Evolutionary conservation across 208 protist species (phyloP).

Genomic region (Trypanosoma scelopori): DNA sequence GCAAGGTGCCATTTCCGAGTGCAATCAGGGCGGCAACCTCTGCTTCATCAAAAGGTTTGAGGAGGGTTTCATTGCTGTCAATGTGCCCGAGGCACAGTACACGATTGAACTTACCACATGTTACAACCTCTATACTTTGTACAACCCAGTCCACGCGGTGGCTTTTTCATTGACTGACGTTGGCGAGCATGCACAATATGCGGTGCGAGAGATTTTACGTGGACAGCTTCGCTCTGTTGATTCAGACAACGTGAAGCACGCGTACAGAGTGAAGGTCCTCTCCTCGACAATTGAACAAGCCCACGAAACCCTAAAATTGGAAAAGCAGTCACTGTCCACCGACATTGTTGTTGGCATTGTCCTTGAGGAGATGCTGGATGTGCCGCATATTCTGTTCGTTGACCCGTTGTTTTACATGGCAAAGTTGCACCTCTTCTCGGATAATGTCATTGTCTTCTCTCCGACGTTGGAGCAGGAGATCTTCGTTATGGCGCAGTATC

Average conservation of each 20-base stretch:
- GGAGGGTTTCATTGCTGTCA: neutral
- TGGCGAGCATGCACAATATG: neutral
- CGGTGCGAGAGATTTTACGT: neutral
- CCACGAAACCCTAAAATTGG: neutral
- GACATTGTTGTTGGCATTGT: conserved; percentile 14
- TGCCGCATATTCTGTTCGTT: conserved; percentile 23
- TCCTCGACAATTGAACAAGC: neutral
- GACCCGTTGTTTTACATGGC: conserved; percentile 28
- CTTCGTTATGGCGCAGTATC: conserved; percentile 39
- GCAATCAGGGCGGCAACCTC: conserved; percentile 44
- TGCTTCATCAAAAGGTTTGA: conserved; percentile 26
- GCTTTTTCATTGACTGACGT: neutral
- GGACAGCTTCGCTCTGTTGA: neutral
- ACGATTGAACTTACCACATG: conserved; percentile 9
- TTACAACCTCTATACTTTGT: conserved; percentile 8
- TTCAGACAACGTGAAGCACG: neutral
- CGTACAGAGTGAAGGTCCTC: conserved; percentile 8
- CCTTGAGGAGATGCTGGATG: conserved; percentile 10
- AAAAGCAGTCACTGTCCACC: neutral
- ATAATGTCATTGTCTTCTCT: conserved; percentile 30
- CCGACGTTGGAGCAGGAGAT: conserved; percentile 59
- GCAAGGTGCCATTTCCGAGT: conserved; percentile 39
- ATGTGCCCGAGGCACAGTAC: conserved; percentile 8
- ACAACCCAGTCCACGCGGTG: conserved; percentile 2
- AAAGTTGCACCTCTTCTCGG: neutral